Base-by-base conservation (phyloP, 345 rosid species). In the Eucalyptus marginata region DNA sequence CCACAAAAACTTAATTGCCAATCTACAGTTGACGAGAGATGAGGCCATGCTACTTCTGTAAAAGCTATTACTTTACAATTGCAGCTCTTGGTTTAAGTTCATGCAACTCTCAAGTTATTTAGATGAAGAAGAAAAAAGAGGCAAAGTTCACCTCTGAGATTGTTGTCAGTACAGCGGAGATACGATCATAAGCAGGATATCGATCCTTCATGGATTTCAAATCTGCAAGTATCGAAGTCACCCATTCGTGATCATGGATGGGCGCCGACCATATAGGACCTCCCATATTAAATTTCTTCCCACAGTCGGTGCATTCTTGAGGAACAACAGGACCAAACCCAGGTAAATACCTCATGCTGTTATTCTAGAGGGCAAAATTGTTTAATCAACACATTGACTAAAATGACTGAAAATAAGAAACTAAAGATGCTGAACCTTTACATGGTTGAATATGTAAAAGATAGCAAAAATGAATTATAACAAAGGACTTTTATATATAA, bases 261-360 rank as follows among this genome's bases (percentile, higher is more conserved):
- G 99, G 95, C 27, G 99, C 99, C 22, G 99, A 97, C 99, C 99
- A 98, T 87, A 98, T 94, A 16, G 99, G 99, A 18, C 99, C 99
- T 49, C 99, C 99, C 99, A 98, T 96, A 90, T 94, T 94, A 90
- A 93, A 97, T 93, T 96, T 97, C 96, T 97, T 98, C 90, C 99
- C 96, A 93, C 99, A 98, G 87, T 98, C 95, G 31, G 90, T 93
- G 92, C 99, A 97, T 76, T 93, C 99, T 94, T 96, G 99, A 80
- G 96, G 96, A 92, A 98, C 99, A 88, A 90, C 93, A 87, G 99
- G 99, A 88, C 98, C 99, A 94, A 94, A 93, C 64, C 98, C 99
- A 56, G 99, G 98, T 88, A 96, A 95, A 94, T 96, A 95, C 90
- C 97, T 95, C 89, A 95, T 93, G 91, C 98, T 96, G 87, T 92